Evolutionary conservation across 2,329 filamentous ascomycete genomes (phyloP).

Genomic region (Ophiocordyceps robertsii): DNA sequence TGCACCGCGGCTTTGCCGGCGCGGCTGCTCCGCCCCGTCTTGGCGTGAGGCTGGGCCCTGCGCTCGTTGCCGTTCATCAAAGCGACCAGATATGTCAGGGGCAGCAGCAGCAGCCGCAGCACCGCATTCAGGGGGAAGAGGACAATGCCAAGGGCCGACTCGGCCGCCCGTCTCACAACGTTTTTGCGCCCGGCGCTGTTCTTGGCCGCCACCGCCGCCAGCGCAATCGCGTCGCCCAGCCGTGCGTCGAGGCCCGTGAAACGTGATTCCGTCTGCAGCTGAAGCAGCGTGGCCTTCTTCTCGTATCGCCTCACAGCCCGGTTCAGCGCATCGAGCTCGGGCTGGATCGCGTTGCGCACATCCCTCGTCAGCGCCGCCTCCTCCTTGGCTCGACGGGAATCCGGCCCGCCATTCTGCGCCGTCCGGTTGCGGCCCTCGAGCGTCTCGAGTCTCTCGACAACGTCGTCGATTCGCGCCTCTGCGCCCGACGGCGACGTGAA

Average conservation of each 20-base stretch:
- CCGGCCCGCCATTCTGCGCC: slow-evolving; percentile 4
- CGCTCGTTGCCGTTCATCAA: slow-evolving; percentile 4
- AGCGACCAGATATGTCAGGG: slow-evolving; percentile 15
- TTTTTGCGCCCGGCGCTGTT: slow-evolving; percentile 25
- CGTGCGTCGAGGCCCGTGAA: slow-evolving; percentile 59
- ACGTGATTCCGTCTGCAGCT: slow-evolving; percentile 62
- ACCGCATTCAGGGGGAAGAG: slow-evolving; percentile 29
- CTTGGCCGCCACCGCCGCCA: slow-evolving; percentile 64
- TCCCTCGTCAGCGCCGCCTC: slow-evolving; percentile 36
- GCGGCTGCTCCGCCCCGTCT: slow-evolving; percentile 1
- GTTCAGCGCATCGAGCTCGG: slow-evolving; percentile 78
- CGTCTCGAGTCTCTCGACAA: slow-evolving; percentile 54
- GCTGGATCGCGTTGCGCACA: slow-evolving; percentile 53
- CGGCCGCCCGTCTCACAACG: slow-evolving; percentile 22
- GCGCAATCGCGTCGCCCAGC: slow-evolving; percentile 61
- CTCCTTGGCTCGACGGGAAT: slow-evolving; percentile 23
- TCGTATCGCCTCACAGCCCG: slow-evolving; percentile 84
- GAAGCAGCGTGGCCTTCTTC: slow-evolving; percentile 66
- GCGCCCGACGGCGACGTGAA: slow-evolving; percentile 19
- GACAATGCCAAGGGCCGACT: slow-evolving; percentile 18
- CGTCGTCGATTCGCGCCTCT: slow-evolving; percentile 33
- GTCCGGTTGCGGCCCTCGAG: slow-evolving; percentile 42
- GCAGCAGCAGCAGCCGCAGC: slow-evolving; percentile 26
- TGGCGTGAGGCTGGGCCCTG: not conserved
- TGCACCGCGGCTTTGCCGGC: slow-evolving; percentile 2